These are phyloP conservation scores for Cadophora sp. DNA, from an alignment of 2,329 filamentous ascomycete species.

Conservation along the genomic window DNA sequence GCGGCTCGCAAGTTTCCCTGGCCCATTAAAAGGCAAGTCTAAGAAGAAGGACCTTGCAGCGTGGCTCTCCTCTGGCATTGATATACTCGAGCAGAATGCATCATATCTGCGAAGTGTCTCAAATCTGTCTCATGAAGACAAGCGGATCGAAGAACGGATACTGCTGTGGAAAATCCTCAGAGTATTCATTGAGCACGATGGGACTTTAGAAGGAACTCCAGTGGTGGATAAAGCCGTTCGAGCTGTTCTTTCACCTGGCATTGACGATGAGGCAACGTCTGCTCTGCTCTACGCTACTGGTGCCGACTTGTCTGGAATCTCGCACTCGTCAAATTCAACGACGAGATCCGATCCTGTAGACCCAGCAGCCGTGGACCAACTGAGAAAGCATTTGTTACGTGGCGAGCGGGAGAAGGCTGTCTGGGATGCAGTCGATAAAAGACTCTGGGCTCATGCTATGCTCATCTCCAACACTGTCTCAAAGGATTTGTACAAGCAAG, in stretches of 20 bases:
- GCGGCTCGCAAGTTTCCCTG: slow-evolving; percentile 81
- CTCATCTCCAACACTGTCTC: slow-evolving; percentile 82
- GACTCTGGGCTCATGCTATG: slow-evolving; percentile 96
- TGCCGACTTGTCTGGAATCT: slow-evolving; percentile 49
- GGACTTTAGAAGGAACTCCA: slow-evolving; percentile 74
- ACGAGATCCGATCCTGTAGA: slow-evolving; percentile 72
- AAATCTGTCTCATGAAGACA: slow-evolving; percentile 65
- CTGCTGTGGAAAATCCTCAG: slow-evolving; percentile 88
- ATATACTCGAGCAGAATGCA: slow-evolving; percentile 67
- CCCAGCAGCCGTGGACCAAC: slow-evolving; percentile 69
- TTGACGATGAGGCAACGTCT: slow-evolving; percentile 43
- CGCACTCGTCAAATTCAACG: slow-evolving; percentile 44
- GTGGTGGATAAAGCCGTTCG: slow-evolving; percentile 78
- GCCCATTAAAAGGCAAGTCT: slow-evolving; percentile 84
- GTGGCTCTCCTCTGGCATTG: slow-evolving; percentile 83
- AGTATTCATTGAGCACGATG: slow-evolving; percentile 86
- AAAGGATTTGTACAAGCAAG: slow-evolving; percentile 86
- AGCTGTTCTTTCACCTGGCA: slow-evolving; percentile 71
- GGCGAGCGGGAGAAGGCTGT: slow-evolving; percentile 91
- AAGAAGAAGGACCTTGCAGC: slow-evolving; percentile 93
- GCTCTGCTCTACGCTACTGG: slow-evolving; percentile 48
- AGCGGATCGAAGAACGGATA: slow-evolving; percentile 78
- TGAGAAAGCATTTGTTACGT: slow-evolving; percentile 75
- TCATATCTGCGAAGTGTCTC: slow-evolving; percentile 52
- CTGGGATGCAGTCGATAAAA: slow-evolving; percentile 91